Conservation (phyloP, 306 rosid genomes). For the Malus sieversii region DNA sequence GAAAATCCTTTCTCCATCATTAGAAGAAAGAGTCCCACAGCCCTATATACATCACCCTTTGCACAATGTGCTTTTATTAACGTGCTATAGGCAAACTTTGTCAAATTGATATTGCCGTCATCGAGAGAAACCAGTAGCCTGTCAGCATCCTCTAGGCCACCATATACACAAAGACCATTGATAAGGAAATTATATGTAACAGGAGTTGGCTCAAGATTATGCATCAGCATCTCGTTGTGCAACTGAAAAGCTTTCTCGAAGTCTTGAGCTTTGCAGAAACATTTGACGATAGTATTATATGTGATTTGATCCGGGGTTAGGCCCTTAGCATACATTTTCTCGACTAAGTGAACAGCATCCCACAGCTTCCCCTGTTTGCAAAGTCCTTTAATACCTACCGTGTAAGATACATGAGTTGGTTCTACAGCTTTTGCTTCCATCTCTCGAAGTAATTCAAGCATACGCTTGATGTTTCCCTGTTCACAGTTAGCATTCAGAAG, state of each 20-base stretch:
- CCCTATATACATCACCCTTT: slow-evolving; percentile 37
- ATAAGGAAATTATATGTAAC: slow-evolving; percentile 43
- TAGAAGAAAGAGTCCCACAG: slow-evolving; percentile 25
- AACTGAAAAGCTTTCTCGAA: slow-evolving; percentile 36
- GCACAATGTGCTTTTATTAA: slow-evolving; percentile 47
- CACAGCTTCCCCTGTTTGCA: slow-evolving; percentile 31
- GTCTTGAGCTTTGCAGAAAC: slow-evolving; percentile 40
- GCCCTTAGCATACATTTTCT: slow-evolving; percentile 30
- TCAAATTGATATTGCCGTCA: slow-evolving; percentile 19
- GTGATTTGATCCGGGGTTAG: slow-evolving; percentile 42
- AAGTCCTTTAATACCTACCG: slow-evolving; percentile 44
- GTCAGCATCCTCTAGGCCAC: slow-evolving; percentile 42
- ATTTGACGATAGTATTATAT: slow-evolving; percentile 37
- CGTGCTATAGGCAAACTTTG: slow-evolving; percentile 38
- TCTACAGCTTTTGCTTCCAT: slow-evolving; percentile 33
- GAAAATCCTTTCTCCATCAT: slow-evolving; percentile 39
- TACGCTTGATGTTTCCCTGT: slow-evolving; percentile 23
- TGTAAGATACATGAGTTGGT: slow-evolving; percentile 40
- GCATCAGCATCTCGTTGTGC: slow-evolving; percentile 37
- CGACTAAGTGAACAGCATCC: slow-evolving; percentile 30
- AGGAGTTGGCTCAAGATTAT: slow-evolving; percentile 39
- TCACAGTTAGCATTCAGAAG: slow-evolving; percentile 47
- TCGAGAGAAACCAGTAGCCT: slow-evolving; percentile 31
- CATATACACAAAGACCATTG: slow-evolving; percentile 45
- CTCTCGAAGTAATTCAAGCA: slow-evolving; percentile 25